Evolutionary conservation across 179 eudicot genomes (phyloP), one percentile per base, ranked within the genome.

Genomic region (Spergularia azorica): DNA sequence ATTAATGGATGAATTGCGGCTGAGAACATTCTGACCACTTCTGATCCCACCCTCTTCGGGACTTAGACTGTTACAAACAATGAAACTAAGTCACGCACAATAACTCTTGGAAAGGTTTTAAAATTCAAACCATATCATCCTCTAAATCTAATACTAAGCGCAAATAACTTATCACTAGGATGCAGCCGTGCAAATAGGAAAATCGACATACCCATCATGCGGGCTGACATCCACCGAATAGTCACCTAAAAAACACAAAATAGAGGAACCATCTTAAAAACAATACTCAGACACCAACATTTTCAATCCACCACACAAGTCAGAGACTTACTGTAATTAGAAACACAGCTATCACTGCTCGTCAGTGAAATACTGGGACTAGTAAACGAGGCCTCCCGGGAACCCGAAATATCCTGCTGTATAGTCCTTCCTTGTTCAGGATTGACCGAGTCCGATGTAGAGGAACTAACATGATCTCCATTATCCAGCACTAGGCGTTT

Each of bases 171-270:
- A 26, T 54, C 66, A 81, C 41, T 4, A 55, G 56, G 32, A 26
- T 26, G 32, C 32, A 26, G 32, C 32, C 56, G 48, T 39, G 66
- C 71, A 10, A 43, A 46, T 11, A 21, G 67, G 74, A 72, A 76
- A 14, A 18, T 17, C 46, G 12, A 70, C 81, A 73, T 79, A 91
- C 97, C 96, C 78, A 70, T 79, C 75, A 81, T 51, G 21, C 32
- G 83, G 73, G 79, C 80, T 79, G 66, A 76, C 74, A 76, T 86
- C 93, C 58, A 86, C 90, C 5, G 89, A 90, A 50, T 63, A 74
- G 67, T 93, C 92, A 82, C 94, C 97, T 91, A 90, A 73, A 84
- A 84, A 26, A 39, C 62, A 20, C 55, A 76, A 73, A 58, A 32
- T 17, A 75, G 56, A 69, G 11, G 59, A 26, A 43, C 21, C 18